A percentile compares a stretch with the other conserved stretches of the same genome.
Conservation (phyloP, 768 basidiomycete genomes). For the Suillus cothurnatus region DNA sequence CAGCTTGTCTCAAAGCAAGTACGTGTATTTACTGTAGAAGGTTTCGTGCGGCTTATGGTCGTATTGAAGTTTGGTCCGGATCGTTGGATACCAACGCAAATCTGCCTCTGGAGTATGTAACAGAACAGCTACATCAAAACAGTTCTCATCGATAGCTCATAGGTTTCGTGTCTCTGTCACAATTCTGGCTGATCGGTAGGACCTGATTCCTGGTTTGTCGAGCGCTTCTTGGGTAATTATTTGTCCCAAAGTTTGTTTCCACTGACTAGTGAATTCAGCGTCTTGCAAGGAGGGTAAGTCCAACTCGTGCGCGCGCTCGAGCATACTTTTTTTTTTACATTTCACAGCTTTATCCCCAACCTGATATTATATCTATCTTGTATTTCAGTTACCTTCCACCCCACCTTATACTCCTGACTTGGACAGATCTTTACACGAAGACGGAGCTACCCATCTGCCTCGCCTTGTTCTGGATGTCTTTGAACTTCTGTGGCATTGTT, state of each 20-base stretch:
- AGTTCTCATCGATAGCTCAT: not conserved
- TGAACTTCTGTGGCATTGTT: conserved; percentile 46
- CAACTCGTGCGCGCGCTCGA: not conserved
- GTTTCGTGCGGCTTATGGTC: not conserved
- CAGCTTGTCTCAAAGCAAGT: conserved; percentile 63
- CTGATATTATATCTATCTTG: conserved; percentile 64
- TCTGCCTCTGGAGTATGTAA: conserved; percentile 50
- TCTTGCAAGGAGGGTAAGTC: conserved; percentile 49
- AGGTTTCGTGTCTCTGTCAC: conserved; percentile 48
- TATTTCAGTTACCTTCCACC: conserved; percentile 27
- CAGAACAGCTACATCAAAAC: not conserved
- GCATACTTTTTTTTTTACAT: not conserved
- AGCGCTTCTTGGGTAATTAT: conserved; percentile 46
- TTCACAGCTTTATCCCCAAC: conserved; percentile 54
- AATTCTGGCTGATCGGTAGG: conserved; percentile 61
- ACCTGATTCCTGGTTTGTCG: conserved; percentile 52
- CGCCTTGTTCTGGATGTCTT: conserved; percentile 57
- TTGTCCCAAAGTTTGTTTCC: not conserved
- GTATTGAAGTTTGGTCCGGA: conserved; percentile 59
- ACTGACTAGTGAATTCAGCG: conserved; percentile 19
- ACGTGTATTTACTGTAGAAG: conserved; percentile 14
- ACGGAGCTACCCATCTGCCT: conserved; percentile 58
- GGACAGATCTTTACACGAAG: conserved; percentile 54
- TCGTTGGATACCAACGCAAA: conserved; percentile 63
- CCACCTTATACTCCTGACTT: not conserved